Evolutionary conservation across 106 monocot genomes (phyloP), one percentile per base, ranked within the genome.

Genomic region (Acorus gramineus): DNA sequence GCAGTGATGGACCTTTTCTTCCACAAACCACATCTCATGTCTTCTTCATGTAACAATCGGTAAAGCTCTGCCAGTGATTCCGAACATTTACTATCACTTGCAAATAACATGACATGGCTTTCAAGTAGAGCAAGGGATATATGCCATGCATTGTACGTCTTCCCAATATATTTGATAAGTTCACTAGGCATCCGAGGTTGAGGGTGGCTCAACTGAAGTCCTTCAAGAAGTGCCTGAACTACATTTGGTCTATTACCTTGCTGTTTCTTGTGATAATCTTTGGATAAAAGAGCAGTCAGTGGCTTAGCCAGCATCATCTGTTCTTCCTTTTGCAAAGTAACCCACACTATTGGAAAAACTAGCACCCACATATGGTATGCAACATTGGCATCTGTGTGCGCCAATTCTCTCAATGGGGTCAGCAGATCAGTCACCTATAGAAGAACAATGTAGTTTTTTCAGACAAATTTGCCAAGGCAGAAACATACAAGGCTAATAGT

Each of bases 181-280:
- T 98, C 98, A 71, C 98, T 98, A 47, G 98, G 98, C 98, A 98
- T 88, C 59, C 98, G 88, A 66, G 92, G 98, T 69, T 98, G 98
- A 60, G 98, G 98, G 53, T 98, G 98, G 79, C 92, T 92, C 49
- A 98, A 66, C 73, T 98, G 98, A 71, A 98, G 85, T 28, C 98
- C 98, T 76, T 98, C 98, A 60, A 98, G 79, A 72, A 98, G 87
- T 60, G 98, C 98, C 68, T 98, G 98, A 62, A 89, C 98, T 59
- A 98, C 98, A 82, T 92, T 98, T 50, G 98, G 98, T 62, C 92
- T 80, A 69, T 66, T 79, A 47, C 76, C 77, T 46, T 92, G 88
- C 66, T 98, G 98, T 67, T 81, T 92, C 69, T 98, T 98, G 77
- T 98, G 98, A 73, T 92, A 92, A 73, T 98, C 98, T 72, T 92